Evolutionary conservation across 1,139 yeast species (phyloP), one percentile per base, ranked within the genome.

Genomic region (Blastobotrys petasosporus): DNA sequence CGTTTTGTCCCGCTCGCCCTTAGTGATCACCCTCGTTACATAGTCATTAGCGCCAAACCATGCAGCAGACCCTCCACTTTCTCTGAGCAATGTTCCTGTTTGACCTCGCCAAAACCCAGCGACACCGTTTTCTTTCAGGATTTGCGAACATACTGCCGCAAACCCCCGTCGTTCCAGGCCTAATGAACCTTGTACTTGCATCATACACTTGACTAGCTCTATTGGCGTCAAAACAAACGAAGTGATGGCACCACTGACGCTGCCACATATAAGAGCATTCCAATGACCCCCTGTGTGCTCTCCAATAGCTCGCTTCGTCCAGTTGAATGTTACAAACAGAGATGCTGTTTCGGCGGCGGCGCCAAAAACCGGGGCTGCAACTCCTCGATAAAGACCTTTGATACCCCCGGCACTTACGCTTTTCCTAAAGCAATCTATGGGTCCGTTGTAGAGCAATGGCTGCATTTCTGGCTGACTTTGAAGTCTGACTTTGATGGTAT

Each of bases 21-120:
- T 57, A 17, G 55, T 54, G 44, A 82, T 69, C 28, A 63, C 55
- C 4, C 64, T 64, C 36, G 74, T 69, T 36, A 77, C 67, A 42
- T 73, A 67, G 61, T 87, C 96, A 62, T 87, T 87, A 31, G 92
- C 78, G 0, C 95, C 94, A 66, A 90, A 90, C 97, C 97, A 90
- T 2, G 92, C 80, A 3, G 95, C 86, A 1, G 96, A 85, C 5
- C 97, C 97, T 23, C 88, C 82, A 33, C 86, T 75, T 63, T 90
- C 97, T 57, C 97, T 74, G 2, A 85, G 54, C 47, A 87, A 67
- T 0, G 97, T 90, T n/a, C 94, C 82, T 1, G 80, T 70, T 54
- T 88, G 88, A 1, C 97, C 97, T 51, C 77, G 78, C 96, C 96
- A 90, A 50, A 82, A 68, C 1, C 85, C 85, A 12, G 51, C 46